These are phyloP conservation scores for Pseudogymnoascus verrucosus DNA, from an alignment of 2,329 filamentous ascomycete genomes.

Conservation along the genomic window DNA sequence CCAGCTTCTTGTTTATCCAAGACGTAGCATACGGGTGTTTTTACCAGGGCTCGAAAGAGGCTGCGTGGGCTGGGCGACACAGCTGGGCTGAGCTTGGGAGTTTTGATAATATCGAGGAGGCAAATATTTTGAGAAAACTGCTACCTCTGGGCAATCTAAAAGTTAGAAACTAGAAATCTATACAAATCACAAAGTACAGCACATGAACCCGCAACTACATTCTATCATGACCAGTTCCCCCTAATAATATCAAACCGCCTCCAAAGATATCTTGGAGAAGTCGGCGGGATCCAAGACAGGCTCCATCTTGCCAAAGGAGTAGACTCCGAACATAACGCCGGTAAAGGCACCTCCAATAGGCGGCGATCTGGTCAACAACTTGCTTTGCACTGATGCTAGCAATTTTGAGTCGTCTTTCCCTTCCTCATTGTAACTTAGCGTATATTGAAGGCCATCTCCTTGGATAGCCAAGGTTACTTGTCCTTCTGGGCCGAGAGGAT, in stretches of 20 bases:
- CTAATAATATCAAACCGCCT: background rate
- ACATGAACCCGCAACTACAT: background rate
- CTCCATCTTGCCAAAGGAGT: constrained; percentile 17
- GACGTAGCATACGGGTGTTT: constrained; percentile 14
- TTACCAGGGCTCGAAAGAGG: constrained; percentile 11
- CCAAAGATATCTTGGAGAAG: constrained; percentile 10
- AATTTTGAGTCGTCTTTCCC: background rate
- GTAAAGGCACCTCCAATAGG: constrained; percentile 16
- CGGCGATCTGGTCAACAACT: constrained; percentile 14
- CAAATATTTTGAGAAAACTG: constrained; percentile 7
- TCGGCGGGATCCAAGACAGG: constrained; percentile 16
- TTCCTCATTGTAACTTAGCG: background rate
- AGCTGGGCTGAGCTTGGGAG: background rate
- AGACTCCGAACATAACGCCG: constrained; percentile 17
- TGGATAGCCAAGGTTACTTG: background rate
- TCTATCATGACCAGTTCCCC: background rate
- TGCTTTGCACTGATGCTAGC: constrained; percentile 3
- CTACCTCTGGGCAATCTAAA: background rate
- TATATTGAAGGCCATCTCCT: constrained; percentile 8
- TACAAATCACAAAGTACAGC: background rate
- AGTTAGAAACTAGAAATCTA: background rate
- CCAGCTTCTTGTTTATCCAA: constrained; percentile 9
- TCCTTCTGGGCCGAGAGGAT: background rate
- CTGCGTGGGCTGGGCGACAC: constrained; percentile 6
- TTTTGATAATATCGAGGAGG: constrained; percentile 5